A percentile compares a stretch with the other conserved stretches of the same genome.
Evolutionary conservation across 176 grass and related monocot genomes (phyloP).

Genomic region (Triticum dicoccoides): DNA sequence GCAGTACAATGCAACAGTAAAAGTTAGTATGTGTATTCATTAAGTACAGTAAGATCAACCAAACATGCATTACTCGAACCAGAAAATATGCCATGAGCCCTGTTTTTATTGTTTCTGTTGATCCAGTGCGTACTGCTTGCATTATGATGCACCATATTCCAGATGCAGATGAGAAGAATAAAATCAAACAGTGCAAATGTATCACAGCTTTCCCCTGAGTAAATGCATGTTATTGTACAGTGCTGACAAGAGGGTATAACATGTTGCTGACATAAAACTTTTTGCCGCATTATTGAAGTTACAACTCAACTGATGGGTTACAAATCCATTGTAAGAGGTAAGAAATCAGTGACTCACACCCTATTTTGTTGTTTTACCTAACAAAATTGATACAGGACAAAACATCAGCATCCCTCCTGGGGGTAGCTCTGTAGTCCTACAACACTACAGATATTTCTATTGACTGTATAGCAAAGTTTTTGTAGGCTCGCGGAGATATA

Average conservation of each 20-base stretch:
- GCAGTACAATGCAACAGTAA: background rate
- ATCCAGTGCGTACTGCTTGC: background rate
- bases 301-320: slow-evolving; percentile 44
- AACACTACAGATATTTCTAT: slow-evolving; percentile 43
- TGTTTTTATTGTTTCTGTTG: background rate
- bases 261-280: background rate
- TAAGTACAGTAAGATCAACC: background rate
- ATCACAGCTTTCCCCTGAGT: background rate
- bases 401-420: slow-evolving; percentile 43
- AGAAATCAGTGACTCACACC: slow-evolving; percentile 28
- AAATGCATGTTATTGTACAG: slow-evolving; percentile 18
- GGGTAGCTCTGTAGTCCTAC: slow-evolving; percentile 38
- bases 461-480: slow-evolving; percentile 61
- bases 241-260: background rate
- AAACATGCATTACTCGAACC: slow-evolving; percentile 6
- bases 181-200: background rate
- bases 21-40: background rate
- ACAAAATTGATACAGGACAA: slow-evolving; percentile 45
- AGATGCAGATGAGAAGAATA: background rate
- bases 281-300: slow-evolving; percentile 43
- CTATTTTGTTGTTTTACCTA: slow-evolving; percentile 33
- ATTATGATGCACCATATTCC: slow-evolving; percentile 2
- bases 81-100: background rate
- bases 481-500: slow-evolving; percentile 66
- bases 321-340: slow-evolving; percentile 34